Base-by-base conservation (phyloP, 352 stramenopile species). In the Pythium angustatum region DNA sequence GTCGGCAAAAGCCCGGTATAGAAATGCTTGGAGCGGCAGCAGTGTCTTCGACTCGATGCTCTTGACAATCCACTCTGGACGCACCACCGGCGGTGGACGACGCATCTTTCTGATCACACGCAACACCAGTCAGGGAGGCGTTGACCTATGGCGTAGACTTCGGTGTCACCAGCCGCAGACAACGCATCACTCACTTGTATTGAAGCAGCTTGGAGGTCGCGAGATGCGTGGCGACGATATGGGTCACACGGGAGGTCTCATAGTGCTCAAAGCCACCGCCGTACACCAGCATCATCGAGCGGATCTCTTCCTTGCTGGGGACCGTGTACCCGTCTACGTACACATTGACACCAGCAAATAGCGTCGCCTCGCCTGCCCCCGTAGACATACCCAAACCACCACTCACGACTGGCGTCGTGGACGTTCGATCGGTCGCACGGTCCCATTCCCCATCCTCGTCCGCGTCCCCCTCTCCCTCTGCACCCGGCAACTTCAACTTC, bases 31-130 rank as follows among this genome's bases (percentile, higher is more conserved):
- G 65, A 92, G 60, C 0, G 87, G 78, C 7, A 98, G 66, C 51
- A 98, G 51, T 22, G 61, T 81, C 22, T 79, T 71, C 34, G 83
- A 69, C 40, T 89, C 68, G 15, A 98, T 87, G 69, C 91, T 94
- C 59, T 97, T 87, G 10, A 94, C 72, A 62, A 98, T 96, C 96
- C 96, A 98, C 22, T 96, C 73, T 0, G 96, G 95, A 53, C 88
- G 74, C 26, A 94, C 84, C 9, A 98, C 87, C 0, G 89, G 93
- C 44, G 83, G 73, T 12, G 77, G 76, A 24, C 75, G 79, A 27
- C 69, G 75, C 66, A 73, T 74, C 34, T 77, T 86, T 65, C 87
- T 96, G 47, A 1, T n/a, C 12, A 47, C 2, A 55, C 14, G 7
- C 7, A 44, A 41, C 40, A 27, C 19, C 19, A 28, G 40, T 14